Conservation (phyloP, 192 early-diverging fungal species). For the Mortierella hygrophila region DNA sequence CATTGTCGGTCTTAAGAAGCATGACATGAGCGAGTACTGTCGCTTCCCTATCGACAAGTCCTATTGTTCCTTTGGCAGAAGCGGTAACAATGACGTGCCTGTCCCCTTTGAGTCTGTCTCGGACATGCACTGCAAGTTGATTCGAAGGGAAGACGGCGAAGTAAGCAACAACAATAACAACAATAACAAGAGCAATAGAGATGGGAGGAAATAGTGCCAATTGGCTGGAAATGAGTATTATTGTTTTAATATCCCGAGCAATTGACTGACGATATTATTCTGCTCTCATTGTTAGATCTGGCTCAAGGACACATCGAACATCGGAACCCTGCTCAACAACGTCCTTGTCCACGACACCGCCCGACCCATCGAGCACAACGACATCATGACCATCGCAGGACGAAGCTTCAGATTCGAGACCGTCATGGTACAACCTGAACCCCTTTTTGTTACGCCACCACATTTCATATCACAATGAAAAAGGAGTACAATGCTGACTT, state of each 20-base stretch:
- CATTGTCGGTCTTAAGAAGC: slow-evolving; percentile 30
- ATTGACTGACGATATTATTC: neutral
- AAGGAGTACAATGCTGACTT: neutral
- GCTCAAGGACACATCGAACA: slow-evolving; percentile 44
- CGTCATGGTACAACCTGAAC: slow-evolving; percentile 2
- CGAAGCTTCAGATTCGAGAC: slow-evolving; percentile 47
- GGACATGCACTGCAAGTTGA: slow-evolving; percentile 44
- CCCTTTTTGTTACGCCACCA: neutral
- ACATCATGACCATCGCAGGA: slow-evolving; percentile 45
- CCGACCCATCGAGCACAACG: slow-evolving; percentile 30
- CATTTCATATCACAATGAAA: neutral
- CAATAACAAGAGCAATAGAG: neutral
- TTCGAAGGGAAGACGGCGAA: slow-evolving; percentile 46
- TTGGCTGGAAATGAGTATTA: neutral
- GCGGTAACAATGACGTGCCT: slow-evolving; percentile 28
- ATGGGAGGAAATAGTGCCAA: neutral
- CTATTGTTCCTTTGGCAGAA: slow-evolving; percentile 43
- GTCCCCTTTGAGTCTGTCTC: slow-evolving; percentile 44
- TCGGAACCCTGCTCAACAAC: slow-evolving; percentile 40
- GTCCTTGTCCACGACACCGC: slow-evolving; percentile 46
- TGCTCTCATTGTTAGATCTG: slow-evolving; percentile 23
- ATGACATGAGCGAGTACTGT: slow-evolving; percentile 33
- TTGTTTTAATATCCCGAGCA: slow-evolving; percentile 10
- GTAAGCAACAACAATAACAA: slow-evolving; percentile 3
- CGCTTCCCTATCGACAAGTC: slow-evolving; percentile 53